These are phyloP conservation scores for Cryptococcus neoformans DNA, from an alignment of 1,284 basidiomycete genomes.

Conservation along the genomic window DNA sequence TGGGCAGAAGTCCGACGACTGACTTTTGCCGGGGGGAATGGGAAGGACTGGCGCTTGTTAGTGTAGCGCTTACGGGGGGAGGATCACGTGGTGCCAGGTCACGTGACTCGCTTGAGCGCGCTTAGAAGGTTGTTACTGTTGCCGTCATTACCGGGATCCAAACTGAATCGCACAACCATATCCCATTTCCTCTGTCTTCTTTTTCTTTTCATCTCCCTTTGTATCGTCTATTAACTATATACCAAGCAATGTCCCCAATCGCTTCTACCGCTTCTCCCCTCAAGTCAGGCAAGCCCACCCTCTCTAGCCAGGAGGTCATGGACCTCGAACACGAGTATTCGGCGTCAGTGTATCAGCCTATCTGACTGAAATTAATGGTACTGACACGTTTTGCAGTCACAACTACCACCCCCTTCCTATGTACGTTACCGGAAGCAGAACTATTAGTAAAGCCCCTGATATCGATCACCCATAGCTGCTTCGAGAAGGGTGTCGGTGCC, in stretches of 20 bases:
- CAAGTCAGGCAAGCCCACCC: slow-evolving; percentile 31
- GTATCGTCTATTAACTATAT: not conserved
- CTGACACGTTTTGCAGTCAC: slow-evolving; percentile 45
- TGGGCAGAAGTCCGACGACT: not conserved
- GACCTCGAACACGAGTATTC: slow-evolving; percentile 68
- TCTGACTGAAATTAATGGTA: slow-evolving; percentile 13
- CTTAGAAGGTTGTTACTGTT: no score
- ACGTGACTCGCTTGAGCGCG: no score
- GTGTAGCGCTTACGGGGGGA: no score
- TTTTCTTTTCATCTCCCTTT: not conserved
- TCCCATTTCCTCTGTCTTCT: not conserved
- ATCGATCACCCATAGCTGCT: slow-evolving; percentile 56
- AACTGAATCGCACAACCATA: no score
- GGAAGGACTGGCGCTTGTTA: no score
- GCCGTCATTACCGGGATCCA: no score
- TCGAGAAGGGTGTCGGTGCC: slow-evolving; percentile 83
- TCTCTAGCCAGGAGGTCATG: slow-evolving; percentile 63
- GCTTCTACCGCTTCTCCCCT: slow-evolving; percentile 58
- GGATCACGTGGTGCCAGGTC: no score
- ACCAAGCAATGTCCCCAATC: slow-evolving; percentile 22
- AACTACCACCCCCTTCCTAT: slow-evolving; percentile 96
- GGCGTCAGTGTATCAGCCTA: slow-evolving; percentile 39
- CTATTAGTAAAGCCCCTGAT: not conserved
- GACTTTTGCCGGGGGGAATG: not conserved
- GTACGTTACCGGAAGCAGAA: slow-evolving; percentile 21